Conservation (phyloP, 2,329 filamentous ascomycete genomes). For the Trichoderma sp. region DNA sequence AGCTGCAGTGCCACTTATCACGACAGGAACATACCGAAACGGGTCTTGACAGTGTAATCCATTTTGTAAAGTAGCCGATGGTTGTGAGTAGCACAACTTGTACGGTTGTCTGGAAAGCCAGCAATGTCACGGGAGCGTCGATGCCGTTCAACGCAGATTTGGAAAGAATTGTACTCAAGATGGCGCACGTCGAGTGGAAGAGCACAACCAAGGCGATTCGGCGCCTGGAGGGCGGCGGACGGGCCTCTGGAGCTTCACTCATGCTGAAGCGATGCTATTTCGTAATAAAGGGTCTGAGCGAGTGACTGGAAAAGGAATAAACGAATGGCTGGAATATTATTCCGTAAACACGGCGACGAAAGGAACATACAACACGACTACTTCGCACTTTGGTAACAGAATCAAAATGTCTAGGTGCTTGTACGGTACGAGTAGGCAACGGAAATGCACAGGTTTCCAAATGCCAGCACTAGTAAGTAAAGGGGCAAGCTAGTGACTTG, state of each 20-base stretch:
- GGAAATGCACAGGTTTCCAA: not conserved
- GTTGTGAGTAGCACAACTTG: conserved; percentile 4
- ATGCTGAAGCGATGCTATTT: not conserved
- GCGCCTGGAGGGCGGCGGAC: conserved; percentile 6
- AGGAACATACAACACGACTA: not conserved
- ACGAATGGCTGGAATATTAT: conserved; percentile 2
- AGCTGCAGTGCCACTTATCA: not conserved
- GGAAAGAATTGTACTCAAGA: conserved; percentile 14
- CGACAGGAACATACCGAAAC: conserved; percentile 3
- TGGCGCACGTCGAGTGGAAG: conserved; percentile 14
- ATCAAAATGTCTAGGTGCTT: not conserved
- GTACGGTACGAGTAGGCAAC: not conserved
- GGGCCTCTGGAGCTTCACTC: conserved; percentile 3
- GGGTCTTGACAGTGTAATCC: conserved; percentile 9
- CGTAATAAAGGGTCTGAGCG: not conserved
- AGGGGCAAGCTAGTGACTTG: conserved; percentile 6
- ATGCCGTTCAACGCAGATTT: conserved; percentile 10
- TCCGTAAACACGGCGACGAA: not conserved
- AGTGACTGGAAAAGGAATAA: not conserved
- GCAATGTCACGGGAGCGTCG: conserved; percentile 5
- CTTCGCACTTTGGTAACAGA: not conserved
- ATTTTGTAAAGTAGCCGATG: conserved; percentile 14
- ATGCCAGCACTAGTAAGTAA: conserved; percentile 2
- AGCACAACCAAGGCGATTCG: conserved; percentile 11
- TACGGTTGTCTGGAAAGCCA: conserved; percentile 7